Percentiles rank a stretch among this genome's conserved stretches.
Evolutionary conservation across 371 early-diverging fungal genomes (phyloP).

Genomic region (Saksenaea oblongispora): DNA sequence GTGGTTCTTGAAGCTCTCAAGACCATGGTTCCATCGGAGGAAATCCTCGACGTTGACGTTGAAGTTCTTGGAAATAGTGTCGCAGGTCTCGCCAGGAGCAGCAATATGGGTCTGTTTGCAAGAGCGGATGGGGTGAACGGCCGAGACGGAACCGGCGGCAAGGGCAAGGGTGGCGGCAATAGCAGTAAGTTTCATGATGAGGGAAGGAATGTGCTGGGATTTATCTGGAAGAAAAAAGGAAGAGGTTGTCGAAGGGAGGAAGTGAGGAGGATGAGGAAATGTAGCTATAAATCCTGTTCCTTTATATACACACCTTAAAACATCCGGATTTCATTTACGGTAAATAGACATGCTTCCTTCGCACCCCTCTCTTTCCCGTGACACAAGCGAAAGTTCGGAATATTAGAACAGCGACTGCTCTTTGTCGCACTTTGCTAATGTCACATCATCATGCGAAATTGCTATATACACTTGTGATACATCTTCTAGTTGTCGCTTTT

Average conservation of each 20-base stretch:
- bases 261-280: background rate
- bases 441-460: conserved; percentile 1
- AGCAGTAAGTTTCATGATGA: conserved; percentile 23
- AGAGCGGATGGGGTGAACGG: conserved; percentile 1
- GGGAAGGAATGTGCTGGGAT: conserved; percentile 9
- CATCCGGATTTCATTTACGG: conserved; percentile 7
- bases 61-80: conserved; percentile 13
- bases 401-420: background rate
- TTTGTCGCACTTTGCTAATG: background rate
- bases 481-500: background rate
- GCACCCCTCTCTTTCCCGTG: background rate
- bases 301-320: background rate
- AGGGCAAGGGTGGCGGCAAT: conserved; percentile 16
- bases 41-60: conserved; percentile 17
- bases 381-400: conserved; percentile 8
- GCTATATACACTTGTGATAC: background rate
- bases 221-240: conserved; percentile 6
- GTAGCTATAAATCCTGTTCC: background rate
- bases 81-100: conserved; percentile 12
- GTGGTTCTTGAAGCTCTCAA: conserved; percentile 24
- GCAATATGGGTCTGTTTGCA: conserved; percentile 6
- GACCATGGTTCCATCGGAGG: conserved; percentile 15
- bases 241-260: background rate
- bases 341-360: conserved; percentile 13
- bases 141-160: conserved; percentile 10